Evolutionary conservation across 2,329 filamentous ascomycete species (phyloP).

Genomic region (Blastomyces parvus): DNA sequence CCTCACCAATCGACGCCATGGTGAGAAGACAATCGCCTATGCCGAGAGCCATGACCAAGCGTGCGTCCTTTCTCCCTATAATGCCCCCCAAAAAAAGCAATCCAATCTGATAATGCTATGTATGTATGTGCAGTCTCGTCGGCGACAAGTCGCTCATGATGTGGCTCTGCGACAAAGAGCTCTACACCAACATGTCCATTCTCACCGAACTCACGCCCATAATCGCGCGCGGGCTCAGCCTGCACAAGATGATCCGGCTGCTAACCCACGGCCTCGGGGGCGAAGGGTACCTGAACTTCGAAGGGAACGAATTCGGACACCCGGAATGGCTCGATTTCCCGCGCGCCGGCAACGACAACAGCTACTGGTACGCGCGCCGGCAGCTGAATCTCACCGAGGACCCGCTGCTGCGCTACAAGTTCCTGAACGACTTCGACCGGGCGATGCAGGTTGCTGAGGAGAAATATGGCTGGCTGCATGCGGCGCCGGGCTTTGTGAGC

Average conservation of each 20-base stretch:
- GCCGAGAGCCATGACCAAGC: constrained; percentile 97
- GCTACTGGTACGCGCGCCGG: constrained; percentile 86
- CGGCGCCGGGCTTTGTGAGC: constrained; percentile 79
- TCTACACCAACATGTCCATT: constrained; percentile 96
- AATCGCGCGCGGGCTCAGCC: constrained; percentile 79
- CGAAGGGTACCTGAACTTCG: constrained; percentile 96
- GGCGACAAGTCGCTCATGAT: constrained; percentile 96
- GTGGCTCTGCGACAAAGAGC: constrained; percentile 92
- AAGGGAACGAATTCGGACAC: constrained; percentile 97
- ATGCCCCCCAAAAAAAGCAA: no score
- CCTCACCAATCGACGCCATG: constrained; percentile 82
- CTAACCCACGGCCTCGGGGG: constrained; percentile 85
- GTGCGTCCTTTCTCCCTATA: constrained; percentile 45
- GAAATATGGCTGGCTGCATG: constrained; percentile 84
- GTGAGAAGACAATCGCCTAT: constrained; percentile 97
- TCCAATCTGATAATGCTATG: constrained; percentile 14
- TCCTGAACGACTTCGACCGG: constrained; percentile 87
- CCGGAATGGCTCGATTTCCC: constrained; percentile 99
- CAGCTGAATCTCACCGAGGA: constrained; percentile 92
- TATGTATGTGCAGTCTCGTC: constrained; percentile 70
- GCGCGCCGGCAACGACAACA: constrained; percentile 82
- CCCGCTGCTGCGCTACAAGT: constrained; percentile 71
- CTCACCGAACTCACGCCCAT: constrained; percentile 74
- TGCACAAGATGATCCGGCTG: constrained; percentile 97
- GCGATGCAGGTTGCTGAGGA: constrained; percentile 81